Conservation (phyloP, 306 rosid species). For the Benincasa hispida region DNA sequence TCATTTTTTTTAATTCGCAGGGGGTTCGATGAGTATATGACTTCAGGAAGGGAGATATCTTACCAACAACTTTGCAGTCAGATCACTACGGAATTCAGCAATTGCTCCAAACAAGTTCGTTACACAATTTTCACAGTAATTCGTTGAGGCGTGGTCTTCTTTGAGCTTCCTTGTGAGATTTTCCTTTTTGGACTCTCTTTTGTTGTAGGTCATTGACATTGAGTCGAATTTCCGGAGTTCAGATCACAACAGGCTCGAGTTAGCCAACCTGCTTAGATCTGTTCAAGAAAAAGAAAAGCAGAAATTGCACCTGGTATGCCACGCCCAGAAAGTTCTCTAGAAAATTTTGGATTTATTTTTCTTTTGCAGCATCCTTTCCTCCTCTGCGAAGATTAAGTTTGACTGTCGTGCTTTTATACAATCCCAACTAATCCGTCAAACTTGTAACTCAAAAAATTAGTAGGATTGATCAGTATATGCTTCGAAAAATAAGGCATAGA, state of each 20-base stretch:
- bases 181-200: neutral
- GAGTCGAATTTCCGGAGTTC: conserved; percentile 50
- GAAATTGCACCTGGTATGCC: conserved; percentile 60
- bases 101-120: conserved; percentile 65
- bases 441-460: neutral
- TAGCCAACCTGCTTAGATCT: conserved; percentile 71
- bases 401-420: neutral
- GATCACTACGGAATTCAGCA: conserved; percentile 64
- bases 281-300: conserved; percentile 83
- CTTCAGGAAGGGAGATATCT: conserved; percentile 49
- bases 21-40: conserved; percentile 61
- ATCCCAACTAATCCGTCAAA: neutral
- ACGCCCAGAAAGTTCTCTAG: conserved; percentile 1
- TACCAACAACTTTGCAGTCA: conserved; percentile 72
- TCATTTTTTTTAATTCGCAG: conserved; percentile 23
- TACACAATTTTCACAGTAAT: neutral
- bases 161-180: neutral
- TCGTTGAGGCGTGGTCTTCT: neutral
- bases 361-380: neutral
- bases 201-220: conserved; percentile 54
- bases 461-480: neutral
- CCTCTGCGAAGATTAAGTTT: neutral
- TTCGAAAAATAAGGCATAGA: neutral
- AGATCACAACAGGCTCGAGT: conserved; percentile 43
- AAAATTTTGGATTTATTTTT: neutral